Base-by-base conservation (phyloP, 1,139 yeast genomes). In the Arxiozyma bovina region DNA sequence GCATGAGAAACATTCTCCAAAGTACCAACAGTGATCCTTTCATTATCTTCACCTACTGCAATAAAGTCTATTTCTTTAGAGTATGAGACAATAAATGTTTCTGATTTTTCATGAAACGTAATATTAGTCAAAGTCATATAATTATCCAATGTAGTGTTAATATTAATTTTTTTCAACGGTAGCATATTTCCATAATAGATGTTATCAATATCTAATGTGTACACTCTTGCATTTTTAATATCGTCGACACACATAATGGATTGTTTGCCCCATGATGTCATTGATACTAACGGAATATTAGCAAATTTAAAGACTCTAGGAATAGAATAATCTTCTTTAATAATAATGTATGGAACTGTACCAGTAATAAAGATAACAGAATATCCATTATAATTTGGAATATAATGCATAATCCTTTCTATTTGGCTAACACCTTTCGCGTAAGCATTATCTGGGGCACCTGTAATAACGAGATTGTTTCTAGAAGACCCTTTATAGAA, bases 391-490 rank as follows among this genome's bases (percentile, higher is more conserved):
- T 82, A 74, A 55, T 82, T 73, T 11, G 79, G 77, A 56, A 85
- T 73, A 62, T 83, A 80, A 45, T 82, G 81, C 70, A 86, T 73
- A 56, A 82, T 80, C 70, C 89, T 78, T 70, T 85, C 93, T 55
- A 86, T 77, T 4, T 78, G 75, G 50, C 67, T 65, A 0, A 89
- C 86, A 38, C 88, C 87, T 53, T 78, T 75, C 0, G 87, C 77
- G 63, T 82, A 85, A 0, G 90, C 85, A 66, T 85, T 85, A 55
- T 81, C 85, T 0, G 93, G 91, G 1, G 93, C 93, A 54, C 93
- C 94, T 1, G 89, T 82, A 12, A 77, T 70, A 11, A 75, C 68
- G 30, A 75, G 60, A 53, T 73, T 71, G 58, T 81, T 81, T 56
- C 78, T 75, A 38, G 77, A 76, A 52, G 83, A 74, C 50, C 60